Base-by-base conservation (phyloP, 169 alveolate species). In the Toxoplasma gondii region DNA sequence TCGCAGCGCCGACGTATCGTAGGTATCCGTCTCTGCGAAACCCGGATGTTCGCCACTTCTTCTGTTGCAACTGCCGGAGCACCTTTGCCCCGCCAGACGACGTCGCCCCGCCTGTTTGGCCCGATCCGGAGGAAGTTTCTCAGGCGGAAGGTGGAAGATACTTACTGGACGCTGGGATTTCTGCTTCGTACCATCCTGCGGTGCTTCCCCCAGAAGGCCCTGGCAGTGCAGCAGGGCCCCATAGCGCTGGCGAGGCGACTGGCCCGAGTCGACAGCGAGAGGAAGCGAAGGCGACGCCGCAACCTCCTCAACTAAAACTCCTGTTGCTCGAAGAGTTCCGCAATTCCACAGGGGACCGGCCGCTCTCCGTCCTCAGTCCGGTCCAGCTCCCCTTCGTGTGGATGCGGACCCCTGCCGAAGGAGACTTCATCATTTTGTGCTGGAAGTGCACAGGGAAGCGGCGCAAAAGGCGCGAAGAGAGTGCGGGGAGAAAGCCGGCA, bases 71-170 rank as follows among this genome's bases (percentile, higher is more conserved):
- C 87, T 90, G 93, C 88, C 45, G 36, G 1, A 49, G 58, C 64
- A 70, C 88, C 43, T 53, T 69, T 17, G 93, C 86, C 7, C 80
- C 93, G 0, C 88, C 93, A 12, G 93, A 90, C 34, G 93, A 90
- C 43, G 58, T 27, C 45, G 45, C 67, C 38, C 88, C 93, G 0
- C 93, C 93, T 24, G 34, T 17, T 0, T 90, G 87, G 87, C 88
- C 58, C 41, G 44, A 81, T 17, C 78, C 78, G 17, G 27, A 17
- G 17, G 27, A 17, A 22, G 27, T 27, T 64, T 64, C 78, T 64
- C 78, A 64, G 83, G 67, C 27, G 67, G 67, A 53, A 19, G 67
- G 27, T 9, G 67, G 67, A 19, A 19, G 67, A 19, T 9, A 19
- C 67, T 34, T 34, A 34, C 39, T 16, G 39, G 10, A 10, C 27